A percentile compares a stretch with the other conserved stretches of the same genome.
phyloP scores from a whole-genome alignment of 2,329 filamentous ascomycete species.

The Beauveria sp. region DNA sequence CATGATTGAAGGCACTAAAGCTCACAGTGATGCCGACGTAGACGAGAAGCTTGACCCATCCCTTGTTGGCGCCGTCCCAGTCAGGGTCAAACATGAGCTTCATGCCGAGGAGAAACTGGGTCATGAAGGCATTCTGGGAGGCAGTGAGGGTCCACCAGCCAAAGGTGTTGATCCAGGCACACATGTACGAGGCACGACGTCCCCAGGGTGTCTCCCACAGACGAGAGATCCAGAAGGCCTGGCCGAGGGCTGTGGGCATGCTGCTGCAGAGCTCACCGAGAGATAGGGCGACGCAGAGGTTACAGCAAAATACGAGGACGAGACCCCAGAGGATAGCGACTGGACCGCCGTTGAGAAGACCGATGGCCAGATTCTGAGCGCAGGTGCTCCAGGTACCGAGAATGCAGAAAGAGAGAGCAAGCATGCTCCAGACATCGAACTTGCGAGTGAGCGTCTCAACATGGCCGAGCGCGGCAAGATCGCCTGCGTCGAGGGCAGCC shows the following conservation, averaged over 20 bases:
- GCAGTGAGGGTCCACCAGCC: conserved; percentile 52
- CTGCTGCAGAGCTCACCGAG: conserved; percentile 49
- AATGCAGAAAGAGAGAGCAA: conserved; percentile 49
- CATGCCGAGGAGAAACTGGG: conserved; percentile 49
- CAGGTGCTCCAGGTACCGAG: conserved; percentile 52
- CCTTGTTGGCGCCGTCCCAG: conserved; percentile 36
- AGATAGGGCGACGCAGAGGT: conserved; percentile 45
- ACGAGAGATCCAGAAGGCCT: conserved; percentile 46
- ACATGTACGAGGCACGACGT: conserved; percentile 47
- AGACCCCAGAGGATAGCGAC: conserved; percentile 49
- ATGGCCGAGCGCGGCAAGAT: conserved; percentile 35
- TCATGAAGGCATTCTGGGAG: conserved; percentile 51
- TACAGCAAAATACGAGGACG: conserved; percentile 43
- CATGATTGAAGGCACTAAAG: conserved; percentile 43
- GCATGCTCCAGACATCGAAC: conserved; percentile 49
- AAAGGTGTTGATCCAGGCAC: conserved; percentile 53
- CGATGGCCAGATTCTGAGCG: conserved; percentile 40
- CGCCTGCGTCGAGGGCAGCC: conserved; percentile 28
- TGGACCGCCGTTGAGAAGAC: conserved; percentile 46
- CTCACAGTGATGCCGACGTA: conserved; percentile 42
- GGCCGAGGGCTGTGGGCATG: conserved; percentile 53
- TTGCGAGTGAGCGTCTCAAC: conserved; percentile 34
- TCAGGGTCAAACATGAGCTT: conserved; percentile 43
- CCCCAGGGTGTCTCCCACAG: conserved; percentile 32
- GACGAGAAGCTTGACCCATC: conserved; percentile 48